phyloP scores from a whole-genome alignment of 176 grass and related monocot species.

The Coix lacrymajobi region DNA sequence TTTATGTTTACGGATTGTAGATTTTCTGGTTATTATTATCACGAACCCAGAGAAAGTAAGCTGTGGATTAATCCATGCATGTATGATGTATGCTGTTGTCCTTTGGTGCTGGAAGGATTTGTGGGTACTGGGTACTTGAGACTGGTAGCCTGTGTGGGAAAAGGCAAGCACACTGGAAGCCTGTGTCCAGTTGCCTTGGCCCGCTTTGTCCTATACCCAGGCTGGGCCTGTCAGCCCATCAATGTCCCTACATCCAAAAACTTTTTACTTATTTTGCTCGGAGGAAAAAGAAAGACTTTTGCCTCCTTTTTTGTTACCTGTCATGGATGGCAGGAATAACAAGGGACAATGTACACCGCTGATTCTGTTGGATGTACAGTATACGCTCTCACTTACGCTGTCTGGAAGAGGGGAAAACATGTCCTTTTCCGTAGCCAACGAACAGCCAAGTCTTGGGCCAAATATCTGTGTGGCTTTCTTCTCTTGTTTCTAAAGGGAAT shows the following conservation, averaged over 20 bases:
- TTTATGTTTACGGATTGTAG: neutral
- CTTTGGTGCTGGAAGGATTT: neutral
- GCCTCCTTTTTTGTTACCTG: neutral
- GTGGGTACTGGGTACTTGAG: neutral
- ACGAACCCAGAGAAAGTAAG: neutral
- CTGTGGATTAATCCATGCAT: neutral
- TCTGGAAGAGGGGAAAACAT: neutral
- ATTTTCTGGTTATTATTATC: neutral
- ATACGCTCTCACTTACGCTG: neutral
- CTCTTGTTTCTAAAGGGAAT: neutral
- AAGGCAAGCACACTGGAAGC: neutral
- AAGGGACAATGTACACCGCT: neutral
- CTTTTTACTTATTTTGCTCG: neutral
- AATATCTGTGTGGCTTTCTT: neutral
- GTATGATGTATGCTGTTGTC: neutral
- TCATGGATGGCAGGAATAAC: neutral
- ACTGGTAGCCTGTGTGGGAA: neutral
- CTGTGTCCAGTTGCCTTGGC: neutral
- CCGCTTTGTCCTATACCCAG: neutral
- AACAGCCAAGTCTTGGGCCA: neutral
- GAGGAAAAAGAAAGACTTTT: neutral
- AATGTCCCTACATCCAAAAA: neutral
- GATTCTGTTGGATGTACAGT: neutral
- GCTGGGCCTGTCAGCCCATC: neutral
- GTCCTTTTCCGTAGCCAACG: neutral